A percentile compares a stretch with the other conserved stretches of the same genome.
Conservation (phyloP, 116 monocot species). For the Trichopus zeylanicus region DNA sequence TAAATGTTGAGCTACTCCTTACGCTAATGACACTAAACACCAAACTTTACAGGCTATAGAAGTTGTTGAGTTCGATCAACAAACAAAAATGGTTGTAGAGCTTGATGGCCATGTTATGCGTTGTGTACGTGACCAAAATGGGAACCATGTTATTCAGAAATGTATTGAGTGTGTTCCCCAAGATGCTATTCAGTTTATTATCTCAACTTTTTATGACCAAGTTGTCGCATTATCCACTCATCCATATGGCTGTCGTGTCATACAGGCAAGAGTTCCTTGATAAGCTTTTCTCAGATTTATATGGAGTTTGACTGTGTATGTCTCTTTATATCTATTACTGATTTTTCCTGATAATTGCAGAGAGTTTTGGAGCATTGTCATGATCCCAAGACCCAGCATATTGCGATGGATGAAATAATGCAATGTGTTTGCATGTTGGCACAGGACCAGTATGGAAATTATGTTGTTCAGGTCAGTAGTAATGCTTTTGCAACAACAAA, state of each 20-base stretch:
- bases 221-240: conserved; percentile 37
- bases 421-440: conserved; percentile 33
- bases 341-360: conserved; percentile 9
- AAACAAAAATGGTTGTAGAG: conserved; percentile 31
- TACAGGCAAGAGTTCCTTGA: conserved; percentile 31
- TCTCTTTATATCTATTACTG: not conserved
- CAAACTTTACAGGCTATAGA: conserved; percentile 26
- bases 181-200: conserved; percentile 31
- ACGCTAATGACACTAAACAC: too few relatives aligned
- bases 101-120: conserved; percentile 43
- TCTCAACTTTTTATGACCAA: conserved; percentile 31
- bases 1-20: too few relatives aligned
- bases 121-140: conserved; percentile 50
- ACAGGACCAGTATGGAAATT: conserved; percentile 70
- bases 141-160: conserved; percentile 54
- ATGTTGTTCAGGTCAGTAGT: conserved; percentile 57
- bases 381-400: conserved; percentile 36
- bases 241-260: conserved; percentile 48
- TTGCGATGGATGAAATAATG: conserved; percentile 47
- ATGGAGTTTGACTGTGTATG: too few relatives aligned
- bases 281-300: too few relatives aligned
- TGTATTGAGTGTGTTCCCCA: conserved; percentile 42
- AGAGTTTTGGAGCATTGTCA: conserved; percentile 50
- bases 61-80: conserved; percentile 39
- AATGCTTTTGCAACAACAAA: too few relatives aligned